A percentile compares a stretch with the other conserved stretches of the same genome.
Evolutionary conservation across 1,284 basidiomycete species (phyloP).

Genomic region (Fistulinella cinereoalba): DNA sequence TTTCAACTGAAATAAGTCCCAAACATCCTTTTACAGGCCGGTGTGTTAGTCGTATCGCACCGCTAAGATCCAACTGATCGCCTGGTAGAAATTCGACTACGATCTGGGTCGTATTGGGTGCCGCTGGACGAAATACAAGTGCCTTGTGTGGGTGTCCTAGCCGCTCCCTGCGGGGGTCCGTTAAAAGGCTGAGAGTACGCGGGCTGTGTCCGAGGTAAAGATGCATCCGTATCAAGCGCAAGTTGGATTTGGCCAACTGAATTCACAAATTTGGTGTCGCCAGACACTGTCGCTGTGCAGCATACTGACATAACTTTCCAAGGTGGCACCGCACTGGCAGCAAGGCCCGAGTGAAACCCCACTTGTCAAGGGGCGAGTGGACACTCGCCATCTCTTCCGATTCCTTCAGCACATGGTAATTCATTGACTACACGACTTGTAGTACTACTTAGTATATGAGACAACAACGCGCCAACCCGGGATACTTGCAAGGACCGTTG

Average conservation of each 20-base stretch:
- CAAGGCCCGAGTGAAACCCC: no score
- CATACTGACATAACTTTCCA: no score
- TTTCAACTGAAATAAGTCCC: conserved; percentile 70
- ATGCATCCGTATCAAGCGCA: conserved; percentile 47
- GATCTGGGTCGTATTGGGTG: conserved; percentile 55
- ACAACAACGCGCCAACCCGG: conserved; percentile 1
- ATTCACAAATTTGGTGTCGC: not conserved
- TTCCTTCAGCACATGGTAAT: no score
- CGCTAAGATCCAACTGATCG: conserved; percentile 65
- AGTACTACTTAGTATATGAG: conserved; percentile 3
- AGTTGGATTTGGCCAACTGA: not conserved
- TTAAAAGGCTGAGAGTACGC: conserved; percentile 68
- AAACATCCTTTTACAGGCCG: conserved; percentile 78
- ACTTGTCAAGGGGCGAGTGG: no score
- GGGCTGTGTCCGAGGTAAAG: conserved; percentile 66
- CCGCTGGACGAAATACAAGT: conserved; percentile 68
- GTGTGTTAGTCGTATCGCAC: conserved; percentile 59
- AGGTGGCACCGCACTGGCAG: no score
- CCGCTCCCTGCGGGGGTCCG: conserved; percentile 61
- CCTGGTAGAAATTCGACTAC: conserved; percentile 82
- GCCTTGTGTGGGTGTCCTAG: conserved; percentile 56
- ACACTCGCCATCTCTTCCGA: no score
- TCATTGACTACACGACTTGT: no score
- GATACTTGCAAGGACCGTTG: not conserved
- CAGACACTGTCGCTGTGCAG: no score